Evolutionary conservation across 2,329 filamentous ascomycete species (phyloP).

Genomic region (Verticillium longisporum): DNA sequence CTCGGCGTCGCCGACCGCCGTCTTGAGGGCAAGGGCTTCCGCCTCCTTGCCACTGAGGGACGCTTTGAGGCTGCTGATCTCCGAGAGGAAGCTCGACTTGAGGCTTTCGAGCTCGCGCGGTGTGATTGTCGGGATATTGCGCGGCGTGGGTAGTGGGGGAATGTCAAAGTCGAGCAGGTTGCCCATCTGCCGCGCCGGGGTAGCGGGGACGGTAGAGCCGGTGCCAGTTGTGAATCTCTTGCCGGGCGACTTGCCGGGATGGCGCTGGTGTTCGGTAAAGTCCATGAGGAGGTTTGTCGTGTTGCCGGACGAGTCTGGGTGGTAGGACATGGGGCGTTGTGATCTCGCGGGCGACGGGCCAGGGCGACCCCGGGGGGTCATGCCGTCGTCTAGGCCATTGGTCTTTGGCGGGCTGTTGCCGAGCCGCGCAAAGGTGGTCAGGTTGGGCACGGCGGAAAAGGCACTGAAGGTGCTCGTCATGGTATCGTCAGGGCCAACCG

Average conservation of each 20-base stretch:
- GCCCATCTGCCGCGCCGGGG: constrained; percentile 49
- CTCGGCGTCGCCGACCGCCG: constrained; percentile 84
- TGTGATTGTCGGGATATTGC: constrained; percentile 84
- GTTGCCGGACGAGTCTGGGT: constrained; percentile 42
- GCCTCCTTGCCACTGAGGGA: constrained; percentile 90
- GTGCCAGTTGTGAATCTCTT: constrained; percentile 16
- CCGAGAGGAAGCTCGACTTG: constrained; percentile 83
- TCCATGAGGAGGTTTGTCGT: constrained; percentile 79
- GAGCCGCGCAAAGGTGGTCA: constrained; percentile 75
- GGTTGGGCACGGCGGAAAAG: constrained; percentile 83
- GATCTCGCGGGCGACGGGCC: constrained; percentile 27
- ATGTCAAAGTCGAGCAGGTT: constrained; percentile 87
- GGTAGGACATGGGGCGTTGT: constrained; percentile 23
- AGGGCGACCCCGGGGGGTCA: constrained; percentile 28
- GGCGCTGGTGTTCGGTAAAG: constrained; percentile 68
- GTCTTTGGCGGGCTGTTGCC: constrained; percentile 56
- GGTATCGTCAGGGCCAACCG: constrained; percentile 59
- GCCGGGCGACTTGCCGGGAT: constrained; percentile 42
- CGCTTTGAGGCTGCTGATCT: constrained; percentile 91
- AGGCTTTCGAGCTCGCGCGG: constrained; percentile 87
- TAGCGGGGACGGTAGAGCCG: constrained; percentile 26
- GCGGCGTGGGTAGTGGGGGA: constrained; percentile 85
- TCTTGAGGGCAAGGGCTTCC: constrained; percentile 80
- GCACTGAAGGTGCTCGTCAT: constrained; percentile 78
- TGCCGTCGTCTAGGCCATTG: constrained; percentile 30